Base-by-base conservation (phyloP, 495 filamentous ascomycete genomes). In the Hypoxylon lenormandii region DNA sequence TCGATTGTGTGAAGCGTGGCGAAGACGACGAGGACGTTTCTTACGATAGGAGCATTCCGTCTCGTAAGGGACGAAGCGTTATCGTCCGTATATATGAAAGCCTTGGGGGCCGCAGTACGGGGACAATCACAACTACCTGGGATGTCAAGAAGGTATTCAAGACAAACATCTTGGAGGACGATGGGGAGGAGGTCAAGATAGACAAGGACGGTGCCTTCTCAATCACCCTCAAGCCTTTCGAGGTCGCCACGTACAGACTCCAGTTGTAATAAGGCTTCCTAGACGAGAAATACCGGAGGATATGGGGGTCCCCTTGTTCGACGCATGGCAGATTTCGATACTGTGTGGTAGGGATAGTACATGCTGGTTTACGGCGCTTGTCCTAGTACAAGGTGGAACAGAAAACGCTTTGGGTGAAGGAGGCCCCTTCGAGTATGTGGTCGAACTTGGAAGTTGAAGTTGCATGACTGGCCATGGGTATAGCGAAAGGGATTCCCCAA, bases 11-110 rank as follows among this genome's bases (percentile, higher is more conserved):
- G 68, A 97, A 97, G 83, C 89, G 95, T 55, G 95, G 93, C 21
- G 96, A 98, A 79, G 95, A 98, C 69, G 95, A 98, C 69, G 92
- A 91, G 75, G 95, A 97, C 72, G 87, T 97, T 13, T 90, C 87
- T 22, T 79, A 83, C 3, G 71, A 76, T n/a, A 90, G 87, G 26
- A 90, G 89, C n/a, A 74, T 96, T 36, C 84, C 88, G 8, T 81
- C 78, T 36, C 85, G 90, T 57, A 84, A 86, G 67, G 94, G 93
- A 10, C 83, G 82, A 74, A 95, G 92, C 73, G 83, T 98, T 19
- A 87, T 98, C 52, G 26, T 97, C 40, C 85, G 95, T 1, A 80
- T 97, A 10, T 98, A 96, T 73, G 95, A 98, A 75, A 91, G 90
- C 64, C 82, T 98, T n/a, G 95, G 95, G 37, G 95, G 94, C 3